Evolutionary conservation across 768 basidiomycete species (phyloP), one percentile per base, ranked within the genome.

Genomic region (Tephrocybe sp.): DNA sequence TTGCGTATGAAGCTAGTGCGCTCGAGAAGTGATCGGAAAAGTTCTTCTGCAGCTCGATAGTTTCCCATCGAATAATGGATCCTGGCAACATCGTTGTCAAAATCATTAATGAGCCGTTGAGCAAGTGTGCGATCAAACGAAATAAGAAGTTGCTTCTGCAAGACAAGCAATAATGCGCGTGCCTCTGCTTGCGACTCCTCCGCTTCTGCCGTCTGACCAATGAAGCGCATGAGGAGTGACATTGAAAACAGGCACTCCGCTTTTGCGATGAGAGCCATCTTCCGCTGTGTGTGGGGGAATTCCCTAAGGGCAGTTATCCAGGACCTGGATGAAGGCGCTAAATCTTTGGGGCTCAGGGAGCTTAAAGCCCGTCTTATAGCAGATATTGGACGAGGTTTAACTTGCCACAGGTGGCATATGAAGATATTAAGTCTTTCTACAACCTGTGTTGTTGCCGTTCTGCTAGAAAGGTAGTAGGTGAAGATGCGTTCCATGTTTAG

Each of bases 401-500:
- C 26, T 26, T 26, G 4, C 3, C 26, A 7, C 7, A 26, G 26
- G 26, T 26, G 7, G 26, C 7, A 3, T 26, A 26, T 26, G 26
- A 26, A 26, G 26, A 3, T 26, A 7, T 3, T 26, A 26, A 26
- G 26, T 3, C 26, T 26, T 8, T 33, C 5, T 7, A 48, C 23
- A 16, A 38, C 26, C 2, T 39, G 9, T 3, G 34, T 12, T 19
- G 39, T 39, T 12, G 17, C 26, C 3, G 6, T 41, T 6, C 20
- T 17, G 13, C 39, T 26, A 7, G 39, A 5, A 6, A 55, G 30
- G n/a, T 31, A 31, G 49, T 43, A 22, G n/a, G 45, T 20, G 14
- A 55, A 13, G 7, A 55, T 20, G 26, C 47, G 46, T 19, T 53
- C 52, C 4, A 44, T 22, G 35, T 53, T 53, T 10, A 53, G 16